Evolutionary conservation across 2,329 filamentous ascomycete genomes (phyloP), one percentile per base, ranked within the genome.

Genomic region (Fusarium udum): DNA sequence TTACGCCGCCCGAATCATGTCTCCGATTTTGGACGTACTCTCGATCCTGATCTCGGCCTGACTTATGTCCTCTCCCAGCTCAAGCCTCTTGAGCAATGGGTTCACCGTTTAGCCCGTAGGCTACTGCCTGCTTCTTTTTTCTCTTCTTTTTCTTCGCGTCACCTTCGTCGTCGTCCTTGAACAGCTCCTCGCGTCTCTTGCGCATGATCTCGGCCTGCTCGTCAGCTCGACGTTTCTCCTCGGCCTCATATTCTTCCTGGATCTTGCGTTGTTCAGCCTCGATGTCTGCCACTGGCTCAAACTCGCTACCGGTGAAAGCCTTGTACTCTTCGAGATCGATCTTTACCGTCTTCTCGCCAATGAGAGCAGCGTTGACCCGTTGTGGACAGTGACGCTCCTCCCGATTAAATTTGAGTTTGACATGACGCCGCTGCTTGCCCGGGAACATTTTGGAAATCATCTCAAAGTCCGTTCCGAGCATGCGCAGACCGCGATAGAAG

Each of bases 391-490:
- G 85, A 39, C 89, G 87, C 82, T 96, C 93, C 82, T 96, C 94
- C 69, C 92, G 91, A 77, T 92, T 93, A 83, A 94, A 96, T 80
- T 96, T 96, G 73, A 92, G 87, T 83, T 95, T 95, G 82, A 96
- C 88, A 80, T 93, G 90, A 37, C 91, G 88, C 24, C 94, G 88
- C 67, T 89, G 92, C 78, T 92, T 91, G 71, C 89, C 88, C 3
- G 90, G 89, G 78, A 97, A 95, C 87, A 95, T 90, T 75, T 90
- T 89, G 67, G 89, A 88, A 75, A 97, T 95, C 82, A 93, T 93
- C 79, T 92, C 88, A 79, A 96, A 97, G 79, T 95, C 93, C 4
- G 93, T 95, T 63, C 94, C 94, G 78, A 94, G 95, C 87, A 92
- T 92, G 64, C 86, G 84, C 4, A 97, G 85, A 2, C 90, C 91